Evolutionary conservation across 2,329 filamentous ascomycete genomes (phyloP).

Genomic region (Capronia coronata): DNA sequence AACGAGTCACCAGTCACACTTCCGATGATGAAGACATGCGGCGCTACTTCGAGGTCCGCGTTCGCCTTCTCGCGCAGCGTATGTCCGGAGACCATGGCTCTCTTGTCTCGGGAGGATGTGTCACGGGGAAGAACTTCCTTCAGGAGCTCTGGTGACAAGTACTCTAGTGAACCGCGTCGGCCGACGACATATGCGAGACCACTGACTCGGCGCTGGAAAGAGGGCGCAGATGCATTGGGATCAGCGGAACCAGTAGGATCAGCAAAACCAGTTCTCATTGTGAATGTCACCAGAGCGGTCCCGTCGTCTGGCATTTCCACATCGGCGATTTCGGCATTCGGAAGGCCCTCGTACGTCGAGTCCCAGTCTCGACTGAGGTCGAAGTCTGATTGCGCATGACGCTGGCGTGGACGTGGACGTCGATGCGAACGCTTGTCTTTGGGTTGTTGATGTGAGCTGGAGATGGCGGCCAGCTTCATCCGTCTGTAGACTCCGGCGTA

Average conservation of each 20-base stretch:
- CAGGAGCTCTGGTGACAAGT: slow-evolving; percentile 44
- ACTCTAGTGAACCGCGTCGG: slow-evolving; percentile 49
- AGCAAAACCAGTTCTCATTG: slow-evolving; percentile 25
- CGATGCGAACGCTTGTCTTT: slow-evolving; percentile 30
- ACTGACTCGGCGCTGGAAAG: slow-evolving; percentile 42
- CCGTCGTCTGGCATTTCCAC: slow-evolving; percentile 32
- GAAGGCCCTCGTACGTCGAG: slow-evolving; percentile 48
- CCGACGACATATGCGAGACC: slow-evolving; percentile 52
- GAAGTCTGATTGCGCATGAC: slow-evolving; percentile 36
- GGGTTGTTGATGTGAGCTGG: slow-evolving; percentile 14
- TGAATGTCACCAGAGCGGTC: slow-evolving; percentile 39
- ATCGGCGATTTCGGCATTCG: slow-evolving; percentile 46
- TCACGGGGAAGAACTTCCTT: slow-evolving; percentile 37
- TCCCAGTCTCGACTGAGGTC: slow-evolving; percentile 46
- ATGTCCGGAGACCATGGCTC: slow-evolving; percentile 44
- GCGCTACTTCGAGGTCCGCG: slow-evolving; percentile 48
- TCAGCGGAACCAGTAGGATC: no score
- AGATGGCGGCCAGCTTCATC: slow-evolving; percentile 50
- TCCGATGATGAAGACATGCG: slow-evolving; percentile 51
- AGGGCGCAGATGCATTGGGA: slow-evolving; percentile 42
- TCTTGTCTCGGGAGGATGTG: slow-evolving; percentile 8
- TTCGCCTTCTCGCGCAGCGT: slow-evolving; percentile 50
- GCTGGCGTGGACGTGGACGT: slow-evolving; percentile 31
- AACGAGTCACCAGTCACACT: slow-evolving; percentile 56
- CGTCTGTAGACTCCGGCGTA: slow-evolving; percentile 55